phyloP scores from a whole-genome alignment of 495 filamentous ascomycete species.

The Tirmania nivea region DNA sequence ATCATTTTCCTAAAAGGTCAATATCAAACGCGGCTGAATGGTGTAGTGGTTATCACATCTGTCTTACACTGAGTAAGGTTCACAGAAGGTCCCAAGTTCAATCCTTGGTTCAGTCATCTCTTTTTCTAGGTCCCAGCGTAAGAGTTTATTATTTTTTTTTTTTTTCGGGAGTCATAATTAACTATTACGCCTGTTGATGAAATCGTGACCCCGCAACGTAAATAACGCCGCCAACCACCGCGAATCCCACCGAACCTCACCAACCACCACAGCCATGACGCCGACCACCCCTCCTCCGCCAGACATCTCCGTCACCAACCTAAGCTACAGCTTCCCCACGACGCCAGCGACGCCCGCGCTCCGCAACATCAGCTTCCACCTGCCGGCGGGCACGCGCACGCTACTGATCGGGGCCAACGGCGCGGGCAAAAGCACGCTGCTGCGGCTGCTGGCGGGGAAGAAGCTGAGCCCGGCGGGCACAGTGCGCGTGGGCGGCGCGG shows the following conservation, averaged over 20 bases:
- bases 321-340: constrained; percentile 81
- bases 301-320: constrained; percentile 41
- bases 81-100: neutral
- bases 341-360: constrained; percentile 40
- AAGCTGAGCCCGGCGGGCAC: constrained; percentile 57
- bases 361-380: constrained; percentile 40
- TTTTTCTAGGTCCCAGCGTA: too few relatives aligned
- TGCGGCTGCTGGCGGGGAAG: constrained; percentile 59
- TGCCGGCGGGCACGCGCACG: constrained; percentile 68
- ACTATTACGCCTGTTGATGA: too few relatives aligned
- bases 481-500: constrained; percentile 54
- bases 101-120: neutral
- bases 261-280: too few relatives aligned
- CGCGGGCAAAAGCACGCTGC: constrained; percentile 89
- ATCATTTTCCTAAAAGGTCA: too few relatives aligned
- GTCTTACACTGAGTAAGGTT: neutral
- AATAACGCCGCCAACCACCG: too few relatives aligned
- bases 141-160: too few relatives aligned
- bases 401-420: constrained; percentile 94
- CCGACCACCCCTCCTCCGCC: constrained; percentile 11
- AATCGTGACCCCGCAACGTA: too few relatives aligned
- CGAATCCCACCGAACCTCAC: too few relatives aligned
- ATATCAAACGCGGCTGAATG: neutral
- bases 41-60: neutral
- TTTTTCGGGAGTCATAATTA: too few relatives aligned